Evolutionary conservation across 1,284 basidiomycete species (phyloP).

Genomic region (Rhizoctonia solani): DNA sequence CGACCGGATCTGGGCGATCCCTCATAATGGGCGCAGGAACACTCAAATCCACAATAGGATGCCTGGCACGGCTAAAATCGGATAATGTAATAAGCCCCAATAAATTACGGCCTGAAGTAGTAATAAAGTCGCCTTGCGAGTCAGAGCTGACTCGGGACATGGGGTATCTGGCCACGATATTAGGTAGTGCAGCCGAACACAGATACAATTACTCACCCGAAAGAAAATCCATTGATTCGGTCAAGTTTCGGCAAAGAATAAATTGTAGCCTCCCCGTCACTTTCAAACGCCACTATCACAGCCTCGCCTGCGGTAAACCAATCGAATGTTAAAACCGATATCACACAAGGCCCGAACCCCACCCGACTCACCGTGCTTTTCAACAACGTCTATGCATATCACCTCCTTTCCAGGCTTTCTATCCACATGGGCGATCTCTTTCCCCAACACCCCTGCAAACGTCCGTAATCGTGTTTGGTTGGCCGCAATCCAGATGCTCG

Average conservation of each 20-base stretch:
- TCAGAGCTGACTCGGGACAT: conserved; percentile 8
- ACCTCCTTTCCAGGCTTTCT: conserved; percentile 60
- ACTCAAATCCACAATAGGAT: conserved; percentile 32
- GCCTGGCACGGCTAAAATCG: conserved; percentile 27
- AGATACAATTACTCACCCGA: conserved; percentile 42
- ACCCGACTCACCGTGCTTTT: conserved; percentile 55
- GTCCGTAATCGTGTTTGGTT: conserved; percentile 62
- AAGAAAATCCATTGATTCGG: conserved; percentile 55
- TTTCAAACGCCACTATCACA: conserved; percentile 67
- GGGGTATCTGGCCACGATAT: conserved; percentile 7
- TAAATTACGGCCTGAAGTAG: background rate
- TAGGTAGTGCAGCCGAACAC: conserved; percentile 3
- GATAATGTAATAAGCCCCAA: conserved; percentile 1
- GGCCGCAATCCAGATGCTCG: conserved; percentile 51
- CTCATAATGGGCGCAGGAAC: conserved; percentile 6
- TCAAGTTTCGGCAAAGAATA: conserved; percentile 75
- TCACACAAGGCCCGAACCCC: background rate
- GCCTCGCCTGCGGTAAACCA: conserved; percentile 55
- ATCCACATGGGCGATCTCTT: conserved; percentile 49
- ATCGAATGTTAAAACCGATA: background rate
- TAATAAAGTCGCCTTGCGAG: background rate
- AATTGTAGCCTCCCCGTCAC: conserved; percentile 56
- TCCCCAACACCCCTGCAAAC: conserved; percentile 8
- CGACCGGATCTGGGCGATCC: conserved; percentile 1
- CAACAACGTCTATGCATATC: conserved; percentile 56